These are phyloP conservation scores for Tricholoma sp. DNA, from an alignment of 768 basidiomycete genomes.

Conservation along the genomic window DNA sequence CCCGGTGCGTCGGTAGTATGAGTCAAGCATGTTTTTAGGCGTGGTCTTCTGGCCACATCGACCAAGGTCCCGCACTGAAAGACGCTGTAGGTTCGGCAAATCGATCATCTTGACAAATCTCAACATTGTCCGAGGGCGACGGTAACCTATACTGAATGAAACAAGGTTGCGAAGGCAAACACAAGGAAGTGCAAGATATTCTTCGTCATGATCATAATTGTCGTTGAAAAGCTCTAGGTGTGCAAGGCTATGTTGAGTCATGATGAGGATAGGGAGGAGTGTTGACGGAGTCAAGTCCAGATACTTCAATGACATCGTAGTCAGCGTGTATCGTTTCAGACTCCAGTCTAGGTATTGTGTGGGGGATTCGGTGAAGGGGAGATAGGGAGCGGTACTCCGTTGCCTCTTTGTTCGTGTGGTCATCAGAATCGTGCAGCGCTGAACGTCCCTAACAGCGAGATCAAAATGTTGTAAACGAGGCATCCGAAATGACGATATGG, in stretches of 20 bases:
- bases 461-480: conserved; percentile 5
- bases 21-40: neutral
- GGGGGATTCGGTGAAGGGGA: neutral
- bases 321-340: conserved; percentile 7
- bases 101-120: conserved; percentile 5
- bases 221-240: conserved; percentile 11
- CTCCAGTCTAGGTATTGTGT: conserved; percentile 12
- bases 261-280: conserved; percentile 11
- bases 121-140: conserved; percentile 4
- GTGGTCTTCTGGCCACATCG: conserved; percentile 7
- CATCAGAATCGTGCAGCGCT: conserved; percentile 4
- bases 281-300: conserved; percentile 3
- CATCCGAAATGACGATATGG: neutral
- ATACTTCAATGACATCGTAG: conserved; percentile 13
- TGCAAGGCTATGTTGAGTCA: conserved; percentile 10
- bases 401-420: conserved; percentile 3
- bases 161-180: conserved; percentile 11
- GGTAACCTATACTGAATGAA: conserved; percentile 11
- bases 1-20: neutral
- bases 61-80: conserved; percentile 12
- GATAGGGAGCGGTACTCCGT: neutral
- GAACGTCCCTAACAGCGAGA: conserved; percentile 6
- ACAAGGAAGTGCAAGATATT: neutral
- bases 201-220: conserved; percentile 1
- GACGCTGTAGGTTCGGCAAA: conserved; percentile 9